These are phyloP conservation scores for Capsicum pubescens DNA, from an alignment of 257 asterid species.

Conservation along the genomic window DNA sequence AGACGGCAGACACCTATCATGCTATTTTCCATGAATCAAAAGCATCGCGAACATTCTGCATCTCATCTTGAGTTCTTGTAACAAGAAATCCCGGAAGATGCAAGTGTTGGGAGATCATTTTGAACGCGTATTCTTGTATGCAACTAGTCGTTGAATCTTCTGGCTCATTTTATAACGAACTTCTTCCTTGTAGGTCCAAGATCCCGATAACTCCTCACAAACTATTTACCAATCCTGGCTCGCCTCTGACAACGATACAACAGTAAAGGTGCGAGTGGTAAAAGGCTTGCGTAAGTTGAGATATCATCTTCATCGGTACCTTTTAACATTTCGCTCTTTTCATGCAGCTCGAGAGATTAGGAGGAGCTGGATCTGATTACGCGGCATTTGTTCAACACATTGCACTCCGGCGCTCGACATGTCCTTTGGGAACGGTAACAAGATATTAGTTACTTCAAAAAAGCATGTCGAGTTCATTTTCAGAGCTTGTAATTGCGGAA, in stretches of 20 bases:
- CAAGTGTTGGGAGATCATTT: background rate
- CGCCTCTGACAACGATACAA: conserved; percentile 46
- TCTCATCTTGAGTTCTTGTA: background rate
- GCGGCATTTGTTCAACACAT: conserved; percentile 83
- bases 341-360: conserved; percentile 73
- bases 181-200: conserved; percentile 52
- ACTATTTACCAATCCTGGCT: conserved; percentile 83
- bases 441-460: background rate
- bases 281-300: background rate
- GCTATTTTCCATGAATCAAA: background rate
- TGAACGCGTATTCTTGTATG: background rate
- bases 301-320: background rate
- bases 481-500: background rate
- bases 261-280: conserved; percentile 55
- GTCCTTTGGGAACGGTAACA: conserved; percentile 62
- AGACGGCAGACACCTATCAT: background rate
- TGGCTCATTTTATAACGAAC: conserved; percentile 19
- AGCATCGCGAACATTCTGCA: background rate
- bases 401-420: conserved; percentile 71
- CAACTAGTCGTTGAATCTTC: background rate
- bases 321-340: background rate
- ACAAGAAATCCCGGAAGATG: no score
- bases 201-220: conserved; percentile 86
- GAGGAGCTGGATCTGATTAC: conserved; percentile 83
- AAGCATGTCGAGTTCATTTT: background rate